Base-by-base conservation (phyloP, 495 filamentous ascomycete species). In the Penicillium maclennaniae region DNA sequence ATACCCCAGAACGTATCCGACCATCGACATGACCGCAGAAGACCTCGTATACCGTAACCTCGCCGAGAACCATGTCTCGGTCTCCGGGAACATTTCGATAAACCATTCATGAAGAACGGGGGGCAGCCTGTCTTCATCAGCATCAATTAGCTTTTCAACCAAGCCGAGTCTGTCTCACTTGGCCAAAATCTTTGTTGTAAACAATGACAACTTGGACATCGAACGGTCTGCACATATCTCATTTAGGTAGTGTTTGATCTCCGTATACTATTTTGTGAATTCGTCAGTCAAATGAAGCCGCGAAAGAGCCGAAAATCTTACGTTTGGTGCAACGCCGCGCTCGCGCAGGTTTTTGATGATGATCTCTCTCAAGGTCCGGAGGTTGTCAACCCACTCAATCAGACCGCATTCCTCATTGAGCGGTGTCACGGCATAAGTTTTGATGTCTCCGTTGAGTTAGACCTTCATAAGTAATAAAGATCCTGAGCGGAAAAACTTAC, bases 341-440 rank as follows among this genome's bases (percentile, higher is more conserved):
- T 88, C 78, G 55, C 83, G 84, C 61, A 97, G 89, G 45, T 87
- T 75, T 47, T 75, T 80, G 45, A 95, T 77, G 42, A 99, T 74
- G 65, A 97, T 95, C 55, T 99, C 93, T 47, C 93, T 88, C 49
- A 97, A 77, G 16, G 93, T 91, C 56, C 91, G 91, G 51, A 97
- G 83, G 26, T 92, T 91, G 58, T 97, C 91, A n/a, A 99, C 89
- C 93, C 93, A 99, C 72, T 99, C 91, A 57, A 99, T 96, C 45
- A 95, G 83, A 53, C 93, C 93, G 61, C 93, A 97, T 70, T 97
- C 93, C 69, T 99, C 93, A 63, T 97, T 97, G 42, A 99, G 72
- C 10, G 93, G 93, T 4, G 92, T 97, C 27, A 99, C 93, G 16
- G 87, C 88, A 61, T 99, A 97, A 4, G 93, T 97, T 68, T 91